Base-by-base conservation (phyloP, 805 yeast genomes). In the Kregervanrija delftensis region DNA sequence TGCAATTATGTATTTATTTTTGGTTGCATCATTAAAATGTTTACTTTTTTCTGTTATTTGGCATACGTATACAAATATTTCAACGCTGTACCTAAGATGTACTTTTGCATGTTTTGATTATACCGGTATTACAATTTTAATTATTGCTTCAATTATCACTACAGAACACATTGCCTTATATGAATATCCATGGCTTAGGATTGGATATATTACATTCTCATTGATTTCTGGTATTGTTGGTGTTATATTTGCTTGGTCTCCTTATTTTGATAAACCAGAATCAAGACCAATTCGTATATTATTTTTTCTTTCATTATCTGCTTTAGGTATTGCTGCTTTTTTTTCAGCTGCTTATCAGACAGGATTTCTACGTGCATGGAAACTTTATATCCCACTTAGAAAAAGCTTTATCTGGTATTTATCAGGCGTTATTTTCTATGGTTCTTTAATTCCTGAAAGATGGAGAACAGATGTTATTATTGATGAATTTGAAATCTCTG, bases 21-120 rank as follows among this genome's bases (percentile, higher is more conserved):
- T 91, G 38, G 50, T 71, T 8, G 88, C 96, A 2, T 83, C 93
- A 12, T 58, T 86, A 50, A 77, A 81, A 52, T 93, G 98, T 61
- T 68, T 91, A 46, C 47, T 78, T 8, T 83, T 91, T 37, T 88
- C 96, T 1, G 79, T 82, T 2, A 66, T 83, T 36, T 91, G 97
- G 97, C 99, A 91, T 64, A 86, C 97, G 3, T 90, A 88, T 64
- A 78, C 84, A 47, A 81, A 88, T 49, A 85, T 88, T 51, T 78
- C 91, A 13, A 73, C 74, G 41, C 63, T 84, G 38, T 56, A 68
- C 15, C 61, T 79, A 50, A 75, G 96, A 60, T 73, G 81, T 51
- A 76, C 79, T 43, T 87, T 86, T 65, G 96, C 96, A 0, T 93
- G 99, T 63, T 79, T 90, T 37, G 99, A 91, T 67, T 91, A 91